Conservation (phyloP, 2,329 filamentous ascomycete genomes). For the Xenoacremonium recifei region DNA sequence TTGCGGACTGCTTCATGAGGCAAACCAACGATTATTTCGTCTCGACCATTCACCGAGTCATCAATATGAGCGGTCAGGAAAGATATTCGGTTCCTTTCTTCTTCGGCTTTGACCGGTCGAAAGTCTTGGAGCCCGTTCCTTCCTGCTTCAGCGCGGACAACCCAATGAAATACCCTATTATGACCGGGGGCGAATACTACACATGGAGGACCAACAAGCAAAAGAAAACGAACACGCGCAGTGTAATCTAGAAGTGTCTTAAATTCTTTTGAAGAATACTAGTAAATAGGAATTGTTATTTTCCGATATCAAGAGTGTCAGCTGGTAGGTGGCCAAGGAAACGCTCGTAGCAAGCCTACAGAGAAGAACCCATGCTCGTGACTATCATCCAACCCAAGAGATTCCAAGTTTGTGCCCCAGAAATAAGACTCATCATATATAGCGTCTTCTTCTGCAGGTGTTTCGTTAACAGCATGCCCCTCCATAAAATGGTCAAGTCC, state of each 20-base stretch:
- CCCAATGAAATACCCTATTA: constrained; percentile 32
- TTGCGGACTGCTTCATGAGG: constrained; percentile 49
- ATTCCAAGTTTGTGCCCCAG: not conserved
- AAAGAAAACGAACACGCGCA: constrained; percentile 4
- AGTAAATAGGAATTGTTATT: not conserved
- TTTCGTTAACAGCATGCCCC: not conserved
- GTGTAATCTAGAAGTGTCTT: not conserved
- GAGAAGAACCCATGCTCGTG: not conserved
- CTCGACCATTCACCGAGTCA: constrained; percentile 47
- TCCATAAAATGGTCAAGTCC: not conserved
- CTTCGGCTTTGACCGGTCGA: constrained; percentile 36
- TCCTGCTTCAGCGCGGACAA: constrained; percentile 30
- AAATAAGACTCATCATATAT: not conserved
- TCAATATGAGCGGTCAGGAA: constrained; percentile 38
- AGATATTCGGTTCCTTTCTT: constrained; percentile 47
- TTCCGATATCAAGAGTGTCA: no score
- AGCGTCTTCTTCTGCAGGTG: not conserved
- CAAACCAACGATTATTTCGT: constrained; percentile 50
- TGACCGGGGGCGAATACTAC: constrained; percentile 34
- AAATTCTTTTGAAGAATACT: not conserved
- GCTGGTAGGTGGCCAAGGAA: not conserved
- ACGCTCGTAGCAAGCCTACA: not conserved
- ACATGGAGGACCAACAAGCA: constrained; percentile 30
- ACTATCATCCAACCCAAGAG: not conserved
- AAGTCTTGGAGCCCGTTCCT: constrained; percentile 28